Evolutionary conservation across 2,329 filamentous ascomycete genomes (phyloP).

Genomic region (Fusarium sp.): DNA sequence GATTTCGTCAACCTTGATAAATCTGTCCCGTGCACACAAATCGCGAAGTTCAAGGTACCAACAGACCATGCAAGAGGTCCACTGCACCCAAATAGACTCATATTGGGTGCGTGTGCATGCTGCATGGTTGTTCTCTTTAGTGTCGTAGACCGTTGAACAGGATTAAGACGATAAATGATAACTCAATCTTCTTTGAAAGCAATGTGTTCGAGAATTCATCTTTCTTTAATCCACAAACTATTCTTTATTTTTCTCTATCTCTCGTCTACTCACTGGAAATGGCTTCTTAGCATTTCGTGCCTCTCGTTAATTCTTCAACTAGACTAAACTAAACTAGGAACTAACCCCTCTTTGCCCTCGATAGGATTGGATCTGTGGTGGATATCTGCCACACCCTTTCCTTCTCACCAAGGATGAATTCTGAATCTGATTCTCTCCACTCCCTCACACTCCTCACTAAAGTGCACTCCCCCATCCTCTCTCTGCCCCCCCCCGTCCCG

Average conservation of each 20-base stretch:
- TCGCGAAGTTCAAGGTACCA: not conserved
- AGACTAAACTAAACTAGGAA: constrained; percentile 13
- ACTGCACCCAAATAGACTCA: constrained; percentile 17
- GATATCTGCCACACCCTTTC: constrained; percentile 30
- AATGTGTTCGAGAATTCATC: not conserved
- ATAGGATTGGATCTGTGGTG: constrained; percentile 16
- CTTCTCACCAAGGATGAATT: constrained; percentile 21
- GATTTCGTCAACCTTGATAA: not conserved
- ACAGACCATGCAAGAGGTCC: constrained; percentile 7
- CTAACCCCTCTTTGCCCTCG: constrained; percentile 32
- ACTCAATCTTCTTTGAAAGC: not conserved
- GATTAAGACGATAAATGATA: not conserved
- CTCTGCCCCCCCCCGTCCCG: constrained; percentile 41
- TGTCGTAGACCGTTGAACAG: constrained; percentile 1
- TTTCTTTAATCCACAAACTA: not conserved
- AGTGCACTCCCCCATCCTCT: constrained; percentile 36
- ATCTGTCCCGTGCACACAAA: not conserved
- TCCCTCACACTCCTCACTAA: constrained; percentile 7
- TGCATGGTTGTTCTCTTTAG: constrained; percentile 10
- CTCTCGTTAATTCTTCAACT: constrained; percentile 11
- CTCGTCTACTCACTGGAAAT: not conserved
- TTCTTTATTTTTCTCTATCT: not conserved
- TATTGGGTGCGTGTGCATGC: constrained; percentile 8
- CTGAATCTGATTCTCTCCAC: constrained; percentile 3
- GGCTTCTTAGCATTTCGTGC: not conserved